phyloP scores from a whole-genome alignment of 805 yeast species.

The Huiozyma sinensis region DNA sequence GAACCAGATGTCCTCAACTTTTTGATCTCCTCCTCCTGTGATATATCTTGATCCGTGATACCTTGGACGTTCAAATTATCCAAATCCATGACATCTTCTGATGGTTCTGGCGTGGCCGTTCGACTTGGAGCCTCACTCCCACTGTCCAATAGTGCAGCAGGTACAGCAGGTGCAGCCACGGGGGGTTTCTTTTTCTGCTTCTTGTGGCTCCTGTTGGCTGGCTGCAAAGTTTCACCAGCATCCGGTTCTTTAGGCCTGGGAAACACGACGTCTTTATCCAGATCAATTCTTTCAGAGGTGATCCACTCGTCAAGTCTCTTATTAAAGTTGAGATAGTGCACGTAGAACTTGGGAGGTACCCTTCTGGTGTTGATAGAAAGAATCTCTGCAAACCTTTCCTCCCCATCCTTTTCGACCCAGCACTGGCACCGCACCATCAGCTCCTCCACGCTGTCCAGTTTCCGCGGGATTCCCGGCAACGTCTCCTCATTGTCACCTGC shows the following conservation, averaged over 20 bases:
- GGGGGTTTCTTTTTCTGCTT: constrained; percentile 23
- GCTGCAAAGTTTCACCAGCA: constrained; percentile 29
- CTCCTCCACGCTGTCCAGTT: constrained; percentile 33
- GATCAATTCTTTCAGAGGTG: constrained; percentile 57
- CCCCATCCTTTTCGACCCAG: constrained; percentile 71
- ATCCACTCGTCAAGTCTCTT: constrained; percentile 97
- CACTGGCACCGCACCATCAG: constrained; percentile 72
- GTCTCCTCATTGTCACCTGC: constrained; percentile 16
- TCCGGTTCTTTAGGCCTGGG: constrained; percentile 51
- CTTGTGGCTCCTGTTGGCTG: constrained; percentile 24
- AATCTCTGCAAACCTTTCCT: constrained; percentile 73
- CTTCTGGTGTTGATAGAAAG: constrained; percentile 65
- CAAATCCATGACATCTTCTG: constrained; percentile 66
- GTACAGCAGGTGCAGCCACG: constrained; percentile 3
- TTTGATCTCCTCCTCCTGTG: constrained; percentile 86
- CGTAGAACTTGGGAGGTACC: constrained; percentile 73
- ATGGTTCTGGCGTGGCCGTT: constrained; percentile 22
- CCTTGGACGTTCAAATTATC: constrained; percentile 84
- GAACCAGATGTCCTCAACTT: constrained; percentile 91
- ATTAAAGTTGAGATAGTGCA: constrained; percentile 89
- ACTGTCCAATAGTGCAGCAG: background rate
- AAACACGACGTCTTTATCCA: constrained; percentile 53
- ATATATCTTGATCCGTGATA: constrained; percentile 52
- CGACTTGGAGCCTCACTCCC: constrained; percentile 7
- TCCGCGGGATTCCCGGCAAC: constrained; percentile 15